These are phyloP conservation scores for Coniferiporia sulphurascens DNA, from an alignment of 1,284 basidiomycete species.

Conservation along the genomic window DNA sequence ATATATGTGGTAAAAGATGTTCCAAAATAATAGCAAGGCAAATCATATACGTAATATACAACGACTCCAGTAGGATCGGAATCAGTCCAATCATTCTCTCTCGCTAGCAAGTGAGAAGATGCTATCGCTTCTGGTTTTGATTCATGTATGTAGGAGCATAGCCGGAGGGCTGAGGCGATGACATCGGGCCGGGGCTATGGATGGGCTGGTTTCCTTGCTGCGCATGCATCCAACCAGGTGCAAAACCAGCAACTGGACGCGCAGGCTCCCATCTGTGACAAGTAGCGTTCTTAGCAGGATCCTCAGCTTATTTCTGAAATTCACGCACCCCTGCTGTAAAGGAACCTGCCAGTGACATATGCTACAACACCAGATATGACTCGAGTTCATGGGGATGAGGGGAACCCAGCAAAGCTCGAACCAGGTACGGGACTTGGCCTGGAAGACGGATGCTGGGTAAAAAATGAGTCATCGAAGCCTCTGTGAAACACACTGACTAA, in stretches of 20 bases:
- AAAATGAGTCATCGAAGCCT: neutral
- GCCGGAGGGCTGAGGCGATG: constrained; percentile 8
- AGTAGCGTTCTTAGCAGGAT: neutral
- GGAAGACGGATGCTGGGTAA: constrained; percentile 37
- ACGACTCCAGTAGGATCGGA: neutral
- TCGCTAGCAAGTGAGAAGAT: neutral
- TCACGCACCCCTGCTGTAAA: constrained; percentile 39
- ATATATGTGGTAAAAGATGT: constrained; percentile 1
- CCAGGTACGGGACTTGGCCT: constrained; percentile 46
- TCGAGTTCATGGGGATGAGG: constrained; percentile 41
- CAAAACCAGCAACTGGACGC: constrained; percentile 21
- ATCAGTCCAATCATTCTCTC: neutral
- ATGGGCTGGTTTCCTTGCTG: constrained; percentile 2
- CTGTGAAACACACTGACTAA: neutral
- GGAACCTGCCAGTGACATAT: constrained; percentile 47
- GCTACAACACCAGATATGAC: constrained; percentile 46
- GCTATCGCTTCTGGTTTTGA: constrained; percentile 7
- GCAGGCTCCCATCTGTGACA: constrained; percentile 41
- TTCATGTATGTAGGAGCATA: constrained; percentile 13
- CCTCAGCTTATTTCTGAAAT: neutral
- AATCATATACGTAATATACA: neutral
- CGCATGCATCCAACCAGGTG: constrained; percentile 15
- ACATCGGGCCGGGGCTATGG: constrained; percentile 2
- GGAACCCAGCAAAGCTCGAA: constrained; percentile 50
- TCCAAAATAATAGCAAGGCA: neutral